These are phyloP conservation scores for Malus hybrid DNA, from an alignment of 331 rosid species.

Conservation along the genomic window DNA sequence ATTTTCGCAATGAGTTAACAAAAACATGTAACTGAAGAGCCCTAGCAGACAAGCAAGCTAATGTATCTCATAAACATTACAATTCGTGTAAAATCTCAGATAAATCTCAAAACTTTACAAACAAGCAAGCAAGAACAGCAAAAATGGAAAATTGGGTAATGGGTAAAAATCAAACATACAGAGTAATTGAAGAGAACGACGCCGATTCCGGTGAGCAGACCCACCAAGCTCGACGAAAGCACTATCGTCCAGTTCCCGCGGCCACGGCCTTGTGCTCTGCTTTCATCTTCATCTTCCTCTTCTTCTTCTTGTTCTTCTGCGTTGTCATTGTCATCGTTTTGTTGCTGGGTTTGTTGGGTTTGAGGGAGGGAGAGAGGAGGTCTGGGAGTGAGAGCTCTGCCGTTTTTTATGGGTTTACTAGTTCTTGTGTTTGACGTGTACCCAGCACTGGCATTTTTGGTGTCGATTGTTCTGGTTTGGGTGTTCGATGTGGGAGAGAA, in stretches of 20 bases:
- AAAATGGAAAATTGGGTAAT: not conserved
- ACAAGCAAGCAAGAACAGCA: not conserved
- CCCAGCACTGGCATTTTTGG: not conserved
- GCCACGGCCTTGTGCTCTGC: constrained; percentile 7
- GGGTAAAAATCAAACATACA: constrained; percentile 22
- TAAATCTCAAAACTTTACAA: not conserved
- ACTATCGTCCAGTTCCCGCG: constrained; percentile 47
- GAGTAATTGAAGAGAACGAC: constrained; percentile 71
- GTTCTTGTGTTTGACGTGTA: too few relatives aligned
- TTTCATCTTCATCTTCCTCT: constrained; percentile 10
- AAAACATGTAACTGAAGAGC: constrained; percentile 44
- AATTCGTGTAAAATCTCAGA: constrained; percentile 41
- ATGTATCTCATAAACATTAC: constrained; percentile 38
- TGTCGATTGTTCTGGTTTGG: not conserved
- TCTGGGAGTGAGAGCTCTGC: constrained; percentile 10
- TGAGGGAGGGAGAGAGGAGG: constrained; percentile 30
- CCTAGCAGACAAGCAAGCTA: too few relatives aligned
- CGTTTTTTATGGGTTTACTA: not conserved
- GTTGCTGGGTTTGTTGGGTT: constrained; percentile 6
- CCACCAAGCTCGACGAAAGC: constrained; percentile 68
- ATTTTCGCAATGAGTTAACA: not conserved
- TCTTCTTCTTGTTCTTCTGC: not conserved
- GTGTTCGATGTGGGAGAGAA: constrained; percentile 5
- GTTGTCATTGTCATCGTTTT: not conserved
- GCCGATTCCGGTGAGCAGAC: constrained; percentile 80